Base-by-base conservation (phyloP, 1,139 yeast species). In the Hyphopichia fennica region DNA sequence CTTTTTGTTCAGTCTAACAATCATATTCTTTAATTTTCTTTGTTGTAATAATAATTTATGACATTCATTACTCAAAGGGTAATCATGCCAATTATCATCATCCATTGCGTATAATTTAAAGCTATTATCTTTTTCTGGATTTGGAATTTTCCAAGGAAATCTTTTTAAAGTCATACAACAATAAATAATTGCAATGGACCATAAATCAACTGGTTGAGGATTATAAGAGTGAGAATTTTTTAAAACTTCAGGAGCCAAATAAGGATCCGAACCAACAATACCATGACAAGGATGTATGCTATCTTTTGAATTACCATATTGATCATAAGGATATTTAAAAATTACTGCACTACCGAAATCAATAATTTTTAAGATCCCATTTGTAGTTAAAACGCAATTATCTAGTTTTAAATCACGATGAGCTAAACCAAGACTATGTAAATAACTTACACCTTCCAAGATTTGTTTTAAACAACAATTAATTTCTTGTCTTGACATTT, bases 291-390 rank as follows among this genome's bases (percentile, higher is more conserved):
- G 77, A 36, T 89, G 89, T 40, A 88, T 75, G 39, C 78, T 79
- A 40, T 80, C 82, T 46, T 69, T 67, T n/a, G 65, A 54, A 44
- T 62, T 62, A 14, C 72, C 71, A 45, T 62, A 60, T 49, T 71
- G 72, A 54, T 90, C 95, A 62, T 87, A 87, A 1, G 98, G 98
- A 60, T 91, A 93, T 58, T 82, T 84, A 72, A 90, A 93, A 18
- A 95, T 96, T 15, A 87, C 93, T 0, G 99, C 96, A 43, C 96
- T 85, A 14, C 99, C 99, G 65, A 93, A 93, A 64, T 93, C 99
- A 56, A 93, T 95, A 47, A 93, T 75, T 62, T 93, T 93, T 42
- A 93, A 79, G 31, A 91, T 85, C 23, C 99, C 99, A 40, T 87
- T 82, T 23, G 75, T 78, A 9, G 95, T 83, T 49, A 93, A 84